Conservation (phyloP, 1,139 yeast genomes). For the Geotrichum phurueaensis region DNA sequence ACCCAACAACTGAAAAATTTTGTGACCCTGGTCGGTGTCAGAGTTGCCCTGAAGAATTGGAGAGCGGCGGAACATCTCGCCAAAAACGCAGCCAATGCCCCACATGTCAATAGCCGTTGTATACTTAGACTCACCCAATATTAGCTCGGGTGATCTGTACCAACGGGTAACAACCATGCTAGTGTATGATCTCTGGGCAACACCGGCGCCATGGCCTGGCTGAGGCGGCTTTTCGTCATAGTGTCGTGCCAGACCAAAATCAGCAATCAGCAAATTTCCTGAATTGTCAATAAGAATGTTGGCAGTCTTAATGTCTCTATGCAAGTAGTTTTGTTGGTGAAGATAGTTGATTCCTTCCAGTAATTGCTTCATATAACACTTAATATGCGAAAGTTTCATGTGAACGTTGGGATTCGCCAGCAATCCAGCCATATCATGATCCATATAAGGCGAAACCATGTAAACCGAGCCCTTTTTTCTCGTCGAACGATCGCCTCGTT, state of each 20-base stretch:
- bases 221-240: constrained; percentile 68
- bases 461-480: constrained; percentile 39
- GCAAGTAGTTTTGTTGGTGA: constrained; percentile 62
- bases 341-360: constrained; percentile 75
- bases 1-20: constrained; percentile 76
- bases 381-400: constrained; percentile 61
- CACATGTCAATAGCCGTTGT: constrained; percentile 94
- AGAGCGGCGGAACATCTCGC: constrained; percentile 71
- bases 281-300: constrained; percentile 71
- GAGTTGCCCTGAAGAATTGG: constrained; percentile 84
- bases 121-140: constrained; percentile 76
- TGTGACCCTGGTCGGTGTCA: constrained; percentile 86
- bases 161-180: constrained; percentile 92
- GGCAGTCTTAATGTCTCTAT: constrained; percentile 93
- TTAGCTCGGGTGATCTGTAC: constrained; percentile 93
- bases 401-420: constrained; percentile 72
- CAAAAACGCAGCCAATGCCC: constrained; percentile 97
- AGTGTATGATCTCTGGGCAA: constrained; percentile 61
- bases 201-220: constrained; percentile 55
- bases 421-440: constrained; percentile 88
- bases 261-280: constrained; percentile 83
- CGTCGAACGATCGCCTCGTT: constrained; percentile 36
- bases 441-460: constrained; percentile 91
- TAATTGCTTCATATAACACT: constrained; percentile 76
- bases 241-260: constrained; percentile 83